Evolutionary conservation across 108 stramenopile genomes (phyloP), one percentile per base, ranked within the genome.

Genomic region (Nitzschia inconspicua): DNA sequence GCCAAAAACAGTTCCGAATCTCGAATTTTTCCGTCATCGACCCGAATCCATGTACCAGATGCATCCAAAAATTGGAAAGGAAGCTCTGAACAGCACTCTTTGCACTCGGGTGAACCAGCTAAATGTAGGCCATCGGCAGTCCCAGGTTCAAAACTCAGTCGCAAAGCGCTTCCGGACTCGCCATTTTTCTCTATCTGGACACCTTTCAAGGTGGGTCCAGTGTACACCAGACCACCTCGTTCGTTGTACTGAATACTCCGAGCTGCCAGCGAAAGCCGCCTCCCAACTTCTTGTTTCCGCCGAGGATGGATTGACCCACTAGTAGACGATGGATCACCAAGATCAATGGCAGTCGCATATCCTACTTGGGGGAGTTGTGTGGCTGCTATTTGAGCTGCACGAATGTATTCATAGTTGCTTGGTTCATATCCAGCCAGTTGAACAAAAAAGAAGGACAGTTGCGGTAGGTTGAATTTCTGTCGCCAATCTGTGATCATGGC

Each of bases 401-500:
- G 53, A 11, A 56, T 6, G 26, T 36, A 61, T n/a, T n/a, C n/a
- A n/a, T n/a, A n/a, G n/a, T n/a, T n/a, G 22, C 16, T 19, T 5
- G 65, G 54, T 54, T 54, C 55, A 56, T 36, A 55, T 4, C 53
- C 65, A 11, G 65, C 65, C 42, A 72, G 49, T 50, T 72, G 53
- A 37, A 72, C 63, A 46, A 52, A 72, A 2, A 32, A 6, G 47
- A 65, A 70, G 10, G 40, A 37, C 25, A 63, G 19, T 28, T 57
- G 16, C 8, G 39, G 44, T 3, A 47, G 44, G 6, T 70, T 29
- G 36, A 65, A 72, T 24, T 66, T 51, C 8, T 22, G 14, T 14
- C 71, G 41, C 71, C 71, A 72, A 14, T 65, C 57, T 11, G 57
- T 25, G 44, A 72, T 72, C 71, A 72, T 72, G 10, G 64, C 57